Evolutionary conservation across 1,139 yeast species (phyloP).

Genomic region (Yamadazyma spencermartinsiae): DNA sequence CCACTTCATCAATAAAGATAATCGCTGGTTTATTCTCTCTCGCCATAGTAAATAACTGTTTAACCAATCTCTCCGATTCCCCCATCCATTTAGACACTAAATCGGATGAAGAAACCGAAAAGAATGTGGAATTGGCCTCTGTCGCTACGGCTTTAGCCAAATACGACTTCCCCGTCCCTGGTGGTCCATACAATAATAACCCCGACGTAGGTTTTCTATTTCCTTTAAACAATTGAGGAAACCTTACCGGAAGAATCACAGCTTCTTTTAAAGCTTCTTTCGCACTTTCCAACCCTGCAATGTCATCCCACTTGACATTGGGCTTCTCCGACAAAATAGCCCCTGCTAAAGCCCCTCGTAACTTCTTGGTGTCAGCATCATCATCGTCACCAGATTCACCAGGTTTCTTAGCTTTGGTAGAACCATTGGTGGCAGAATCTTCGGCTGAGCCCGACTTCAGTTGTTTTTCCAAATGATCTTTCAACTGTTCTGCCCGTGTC

Average conservation of each 20-base stretch:
- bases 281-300: slow-evolving; percentile 94
- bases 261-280: slow-evolving; percentile 98
- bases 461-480: slow-evolving; percentile 80
- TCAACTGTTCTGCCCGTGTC: slow-evolving; percentile 90
- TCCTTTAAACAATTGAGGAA: slow-evolving; percentile 93
- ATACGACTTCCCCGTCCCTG: slow-evolving; percentile 98
- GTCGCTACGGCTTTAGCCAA: slow-evolving; percentile 98
- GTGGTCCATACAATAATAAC: slow-evolving; percentile 92
- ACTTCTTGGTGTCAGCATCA: slow-evolving; percentile 81
- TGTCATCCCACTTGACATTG: slow-evolving; percentile 90
- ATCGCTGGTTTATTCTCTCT: slow-evolving; percentile 93
- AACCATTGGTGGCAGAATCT: slow-evolving; percentile 51
- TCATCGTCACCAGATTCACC: slow-evolving; percentile 56
- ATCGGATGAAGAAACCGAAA: slow-evolving; percentile 92
- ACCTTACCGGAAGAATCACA: slow-evolving; percentile 82
- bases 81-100: slow-evolving; percentile 99
- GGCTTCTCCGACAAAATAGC: slow-evolving; percentile 93
- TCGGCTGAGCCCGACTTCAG: slow-evolving; percentile 51
- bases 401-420: slow-evolving; percentile 58
- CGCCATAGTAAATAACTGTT: slow-evolving; percentile 93
- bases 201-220: slow-evolving; percentile 94
- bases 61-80: slow-evolving; percentile 91
- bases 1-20: slow-evolving; percentile 96
- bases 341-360: slow-evolving; percentile 88
- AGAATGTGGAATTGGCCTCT: slow-evolving; percentile 94